Evolutionary conservation across 805 yeast genomes (phyloP), one percentile per base, ranked within the genome.

Genomic region (Grigorovia yakushimaensis): DNA sequence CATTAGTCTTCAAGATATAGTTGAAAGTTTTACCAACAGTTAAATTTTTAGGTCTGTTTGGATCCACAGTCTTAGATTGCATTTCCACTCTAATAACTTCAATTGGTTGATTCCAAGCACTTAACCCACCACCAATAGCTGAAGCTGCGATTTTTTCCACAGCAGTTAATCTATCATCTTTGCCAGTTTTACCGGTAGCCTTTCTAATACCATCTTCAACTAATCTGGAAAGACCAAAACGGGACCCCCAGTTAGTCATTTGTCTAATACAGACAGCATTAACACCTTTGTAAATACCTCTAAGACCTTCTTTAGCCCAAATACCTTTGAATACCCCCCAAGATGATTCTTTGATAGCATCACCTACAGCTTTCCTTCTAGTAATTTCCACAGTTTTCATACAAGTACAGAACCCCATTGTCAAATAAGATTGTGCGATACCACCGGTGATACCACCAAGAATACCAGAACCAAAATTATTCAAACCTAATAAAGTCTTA

Each of bases 341-440:
- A 1, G 95, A 78, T 17, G 94, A 77, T 57, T 81, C 82, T 44
- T 81, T 82, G 45, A 77, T 76, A 19, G 76, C 66, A 2, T 72
- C 59, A 5, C 73, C 73, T 23, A 77, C 78, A 64, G 85, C 88
- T 68, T 91, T 93, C 45, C 81, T 63, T 61, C 98, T 79, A 15
- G 98, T 93, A 69, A 93, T 93, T 68, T 93, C 98, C 42, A 89
- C 98, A 0, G 98, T 93, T 70, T 93, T 93, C 97, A 93, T 93
- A 71, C 97, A 91, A 1, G 98, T 93, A 69, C 97, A 88, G 77
- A 93, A 89, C 7, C 98, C 98, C 89, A 91, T 85, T 5, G 98
- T 88, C 53, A 88, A 73, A 62, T 93, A 93, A 11, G 97, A 94
- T 73, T 93, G 98, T 8, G 93, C 95, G 50, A 93, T 76, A 68